Conservation (phyloP, 192 early-diverging fungal species). For the Entomortierella chlamydospora region DNA sequence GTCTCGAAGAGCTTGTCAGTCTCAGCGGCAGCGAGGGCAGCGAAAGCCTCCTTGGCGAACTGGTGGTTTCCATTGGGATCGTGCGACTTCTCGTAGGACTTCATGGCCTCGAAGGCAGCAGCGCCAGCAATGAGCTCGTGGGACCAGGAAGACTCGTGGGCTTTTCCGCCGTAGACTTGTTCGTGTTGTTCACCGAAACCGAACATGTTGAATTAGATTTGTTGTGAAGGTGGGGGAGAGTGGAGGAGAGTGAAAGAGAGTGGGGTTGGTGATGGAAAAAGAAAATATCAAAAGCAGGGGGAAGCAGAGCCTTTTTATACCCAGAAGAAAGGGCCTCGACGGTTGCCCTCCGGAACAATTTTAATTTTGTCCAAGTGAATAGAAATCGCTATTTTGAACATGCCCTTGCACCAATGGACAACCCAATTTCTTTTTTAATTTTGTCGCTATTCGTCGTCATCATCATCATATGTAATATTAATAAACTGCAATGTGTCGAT, state of each 20-base stretch:
- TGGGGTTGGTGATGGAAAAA: too few relatives aligned
- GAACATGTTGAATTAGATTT: constrained; percentile 23
- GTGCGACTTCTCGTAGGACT: constrained; percentile 35
- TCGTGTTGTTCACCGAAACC: constrained; percentile 36
- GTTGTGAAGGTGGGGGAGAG: background rate
- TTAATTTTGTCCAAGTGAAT: too few relatives aligned
- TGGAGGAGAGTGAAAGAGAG: constrained; percentile 1
- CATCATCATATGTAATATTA: too few relatives aligned
- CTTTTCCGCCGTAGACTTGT: constrained; percentile 7
- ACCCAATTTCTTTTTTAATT: too few relatives aligned
- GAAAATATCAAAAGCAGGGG: too few relatives aligned
- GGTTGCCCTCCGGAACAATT: too few relatives aligned
- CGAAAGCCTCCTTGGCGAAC: constrained; percentile 55
- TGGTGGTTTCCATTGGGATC: constrained; percentile 41
- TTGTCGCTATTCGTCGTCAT: too few relatives aligned
- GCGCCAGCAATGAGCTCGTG: constrained; percentile 48
- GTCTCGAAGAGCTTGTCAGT: constrained; percentile 60
- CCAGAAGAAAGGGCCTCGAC: too few relatives aligned
- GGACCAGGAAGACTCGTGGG: constrained; percentile 32
- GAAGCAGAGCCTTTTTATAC: too few relatives aligned
- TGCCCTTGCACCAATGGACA: too few relatives aligned
- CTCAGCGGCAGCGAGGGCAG: constrained; percentile 54
- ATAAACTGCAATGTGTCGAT: too few relatives aligned
- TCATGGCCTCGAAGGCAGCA: constrained; percentile 61
- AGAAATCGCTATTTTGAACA: too few relatives aligned